These are phyloP conservation scores for Calonectria hawksworthii DNA, from an alignment of 2,329 filamentous ascomycete genomes.

Conservation along the genomic window DNA sequence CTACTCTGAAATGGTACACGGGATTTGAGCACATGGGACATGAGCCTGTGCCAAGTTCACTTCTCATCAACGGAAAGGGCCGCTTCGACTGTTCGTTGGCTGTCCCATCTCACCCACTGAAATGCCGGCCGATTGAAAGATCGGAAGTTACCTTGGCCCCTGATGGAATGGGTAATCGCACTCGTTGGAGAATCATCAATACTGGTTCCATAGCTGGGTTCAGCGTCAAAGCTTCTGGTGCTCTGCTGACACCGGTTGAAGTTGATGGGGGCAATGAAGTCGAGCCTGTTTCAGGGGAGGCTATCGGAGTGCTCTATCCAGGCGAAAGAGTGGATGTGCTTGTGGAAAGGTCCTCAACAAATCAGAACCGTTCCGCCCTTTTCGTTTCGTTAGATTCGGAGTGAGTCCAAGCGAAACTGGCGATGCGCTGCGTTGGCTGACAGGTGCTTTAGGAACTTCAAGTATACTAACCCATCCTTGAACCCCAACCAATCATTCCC, in stretches of 20 bases:
- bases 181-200: conserved; percentile 2
- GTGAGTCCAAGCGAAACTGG: not conserved
- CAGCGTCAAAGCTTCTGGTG: not conserved
- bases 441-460: not conserved
- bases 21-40: conserved; percentile 55
- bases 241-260: not conserved
- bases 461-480: not conserved
- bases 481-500: conserved; percentile 2
- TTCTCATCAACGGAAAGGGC: conserved; percentile 53
- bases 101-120: conserved; percentile 41
- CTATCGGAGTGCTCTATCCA: not conserved
- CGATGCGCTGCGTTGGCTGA: not conserved
- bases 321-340: conserved; percentile 1
- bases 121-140: not conserved
- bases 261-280: conserved; percentile 3
- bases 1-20: conserved; percentile 33
- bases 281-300: not conserved
- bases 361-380: not conserved
- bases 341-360: not conserved
- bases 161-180: not conserved
- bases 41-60: conserved; percentile 51
- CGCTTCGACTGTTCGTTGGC: conserved; percentile 49
- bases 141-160: not conserved
- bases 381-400: conserved; percentile 1
- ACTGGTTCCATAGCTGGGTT: conserved; percentile 9